Conservation (phyloP, 1,139 yeast species). For the Geotrichum fermentans region DNA sequence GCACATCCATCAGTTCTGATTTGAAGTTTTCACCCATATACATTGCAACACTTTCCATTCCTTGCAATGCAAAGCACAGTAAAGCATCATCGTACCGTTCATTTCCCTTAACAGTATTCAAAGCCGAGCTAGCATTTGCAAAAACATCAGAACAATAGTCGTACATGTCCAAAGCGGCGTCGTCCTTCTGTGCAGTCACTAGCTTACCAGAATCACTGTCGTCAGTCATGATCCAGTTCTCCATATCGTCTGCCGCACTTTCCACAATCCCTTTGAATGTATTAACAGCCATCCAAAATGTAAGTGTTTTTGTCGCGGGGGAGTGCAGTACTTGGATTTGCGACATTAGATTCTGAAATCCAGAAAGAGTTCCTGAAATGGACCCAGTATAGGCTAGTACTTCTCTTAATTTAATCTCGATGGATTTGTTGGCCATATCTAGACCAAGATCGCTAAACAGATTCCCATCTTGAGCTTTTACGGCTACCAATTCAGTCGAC, state of each 20-base stretch:
- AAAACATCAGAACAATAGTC: constrained; percentile 10
- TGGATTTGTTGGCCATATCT: constrained; percentile 1
- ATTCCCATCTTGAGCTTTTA: neutral
- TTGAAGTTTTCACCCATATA: constrained; percentile 43
- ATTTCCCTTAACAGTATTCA: neutral
- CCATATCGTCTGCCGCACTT: constrained; percentile 12
- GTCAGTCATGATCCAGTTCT: constrained; percentile 16
- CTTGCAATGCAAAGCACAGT: constrained; percentile 32
- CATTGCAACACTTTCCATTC: constrained; percentile 42
- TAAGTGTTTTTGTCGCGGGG: constrained; percentile 12
- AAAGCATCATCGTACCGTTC: constrained; percentile 6
- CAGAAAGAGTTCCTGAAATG: neutral
- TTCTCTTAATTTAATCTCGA: constrained; percentile 8
- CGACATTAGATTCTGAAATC: constrained; percentile 9
- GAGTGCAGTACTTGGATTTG: constrained; percentile 6
- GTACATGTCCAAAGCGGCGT: constrained; percentile 14
- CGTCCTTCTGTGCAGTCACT: constrained; percentile 8
- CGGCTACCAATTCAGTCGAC: neutral
- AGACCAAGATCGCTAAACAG: constrained; percentile 10
- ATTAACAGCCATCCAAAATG: constrained; percentile 30
- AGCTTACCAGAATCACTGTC: constrained; percentile 5
- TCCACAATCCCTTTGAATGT: constrained; percentile 26
- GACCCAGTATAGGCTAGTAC: constrained; percentile 4
- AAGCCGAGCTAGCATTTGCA: neutral
- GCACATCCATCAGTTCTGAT: constrained; percentile 49